Evolutionary conservation across 306 rosid species (phyloP).

Genomic region (Lathyrus aphaca): DNA sequence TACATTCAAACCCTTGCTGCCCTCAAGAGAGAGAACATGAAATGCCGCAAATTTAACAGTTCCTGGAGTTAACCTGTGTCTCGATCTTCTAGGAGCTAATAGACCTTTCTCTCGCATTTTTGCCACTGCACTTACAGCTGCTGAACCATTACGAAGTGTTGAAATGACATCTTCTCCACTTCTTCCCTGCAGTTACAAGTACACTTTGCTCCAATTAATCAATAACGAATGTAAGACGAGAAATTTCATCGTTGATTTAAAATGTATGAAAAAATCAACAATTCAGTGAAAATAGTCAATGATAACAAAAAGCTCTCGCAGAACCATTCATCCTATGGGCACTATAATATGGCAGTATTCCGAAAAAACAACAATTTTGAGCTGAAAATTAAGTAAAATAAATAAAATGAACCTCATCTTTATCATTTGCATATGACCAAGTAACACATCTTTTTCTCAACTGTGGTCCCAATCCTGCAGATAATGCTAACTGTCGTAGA

Average conservation of each 20-base stretch:
- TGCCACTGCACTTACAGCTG: constrained; percentile 95
- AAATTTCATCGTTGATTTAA: constrained; percentile 1
- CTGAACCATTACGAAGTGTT: constrained; percentile 92
- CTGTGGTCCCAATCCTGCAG: constrained; percentile 95
- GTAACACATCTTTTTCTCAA: constrained; percentile 70
- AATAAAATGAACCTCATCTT: constrained; percentile 69
- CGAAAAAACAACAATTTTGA: not conserved
- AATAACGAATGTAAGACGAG: constrained; percentile 1
- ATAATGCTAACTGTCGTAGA: constrained; percentile 85
- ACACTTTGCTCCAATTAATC: constrained; percentile 31
- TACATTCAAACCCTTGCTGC: constrained; percentile 86
- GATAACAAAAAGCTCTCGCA: constrained; percentile 20
- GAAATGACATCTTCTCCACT: constrained; percentile 81
- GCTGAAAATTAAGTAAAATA: constrained; percentile 22
- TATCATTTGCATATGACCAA: constrained; percentile 73
- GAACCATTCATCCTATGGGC: not conserved
- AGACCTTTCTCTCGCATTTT: constrained; percentile 96
- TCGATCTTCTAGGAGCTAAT: constrained; percentile 83
- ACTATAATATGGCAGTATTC: too few species aligned
- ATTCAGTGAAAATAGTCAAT: constrained; percentile 11
- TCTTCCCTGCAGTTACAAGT: constrained; percentile 60
- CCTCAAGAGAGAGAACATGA: constrained; percentile 96
- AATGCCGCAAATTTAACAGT: constrained; percentile 98
- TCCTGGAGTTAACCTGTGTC: constrained; percentile 98
- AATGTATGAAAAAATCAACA: constrained; percentile 22